phyloP scores from a whole-genome alignment of 2,329 filamentous ascomycete genomes.

The Xylariaceae sp. region DNA sequence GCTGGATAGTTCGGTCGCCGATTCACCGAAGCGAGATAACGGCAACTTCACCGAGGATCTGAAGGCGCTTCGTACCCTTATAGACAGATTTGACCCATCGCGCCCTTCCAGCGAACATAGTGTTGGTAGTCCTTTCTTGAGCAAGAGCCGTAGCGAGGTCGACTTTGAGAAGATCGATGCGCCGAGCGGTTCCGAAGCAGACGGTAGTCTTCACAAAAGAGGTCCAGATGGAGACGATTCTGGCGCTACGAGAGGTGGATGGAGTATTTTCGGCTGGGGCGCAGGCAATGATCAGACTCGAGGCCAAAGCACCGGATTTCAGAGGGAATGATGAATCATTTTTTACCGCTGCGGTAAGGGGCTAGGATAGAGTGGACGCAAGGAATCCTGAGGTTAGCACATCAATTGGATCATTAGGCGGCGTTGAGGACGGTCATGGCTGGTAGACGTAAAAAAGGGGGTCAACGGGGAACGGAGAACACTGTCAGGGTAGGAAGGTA shows the following conservation, averaged over 20 bases:
- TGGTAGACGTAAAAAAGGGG: conserved; percentile 15
- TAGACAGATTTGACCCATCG: conserved; percentile 35
- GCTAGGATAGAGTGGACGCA: not conserved
- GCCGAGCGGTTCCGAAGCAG: conserved; percentile 59
- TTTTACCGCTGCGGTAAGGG: not conserved
- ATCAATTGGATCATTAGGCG: conserved; percentile 10
- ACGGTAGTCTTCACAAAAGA: conserved; percentile 33
- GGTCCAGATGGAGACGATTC: conserved; percentile 13
- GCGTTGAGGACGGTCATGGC: conserved; percentile 11
- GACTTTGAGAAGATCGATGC: conserved; percentile 88
- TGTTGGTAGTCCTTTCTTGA: conserved; percentile 48
- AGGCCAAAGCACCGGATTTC: conserved; percentile 27
- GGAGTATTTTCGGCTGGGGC: conserved; percentile 31
- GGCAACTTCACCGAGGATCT: conserved; percentile 18
- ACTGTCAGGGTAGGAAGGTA: not conserved
- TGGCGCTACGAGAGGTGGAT: conserved; percentile 9
- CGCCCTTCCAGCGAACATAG: conserved; percentile 46
- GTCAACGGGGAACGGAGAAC: conserved; percentile 13
- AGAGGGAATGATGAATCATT: conserved; percentile 14
- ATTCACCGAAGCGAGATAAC: conserved; percentile 43
- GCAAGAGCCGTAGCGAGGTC: conserved; percentile 77
- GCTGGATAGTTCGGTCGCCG: conserved; percentile 71
- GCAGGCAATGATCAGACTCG: conserved; percentile 9
- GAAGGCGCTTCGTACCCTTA: conserved; percentile 24
- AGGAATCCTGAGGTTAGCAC: conserved; percentile 19